phyloP scores from a whole-genome alignment of 345 rosid genomes.

The Euphorbia tirucalli region DNA sequence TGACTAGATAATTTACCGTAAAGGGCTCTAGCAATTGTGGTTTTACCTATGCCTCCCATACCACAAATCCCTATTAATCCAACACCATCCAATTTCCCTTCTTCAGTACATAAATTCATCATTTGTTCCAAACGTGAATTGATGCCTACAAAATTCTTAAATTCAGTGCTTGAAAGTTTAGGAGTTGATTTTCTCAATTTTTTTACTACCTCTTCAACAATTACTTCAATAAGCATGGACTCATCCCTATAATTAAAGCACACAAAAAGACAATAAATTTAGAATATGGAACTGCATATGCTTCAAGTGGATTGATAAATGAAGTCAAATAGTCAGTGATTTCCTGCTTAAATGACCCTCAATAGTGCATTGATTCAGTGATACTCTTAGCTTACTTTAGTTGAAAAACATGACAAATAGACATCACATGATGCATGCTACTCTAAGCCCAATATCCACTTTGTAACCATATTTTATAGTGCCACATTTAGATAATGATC shows the following conservation, averaged over 20 bases:
- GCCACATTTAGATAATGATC: neutral
- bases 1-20: neutral
- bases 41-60: constrained; percentile 22
- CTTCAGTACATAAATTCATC: neutral
- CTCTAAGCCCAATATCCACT: no score
- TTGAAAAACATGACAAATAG: neutral
- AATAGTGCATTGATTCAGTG: neutral
- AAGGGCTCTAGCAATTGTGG: constrained; percentile 13
- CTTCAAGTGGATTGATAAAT: no score
- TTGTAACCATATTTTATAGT: no score
- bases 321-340: neutral
- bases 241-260: constrained; percentile 10
- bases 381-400: neutral
- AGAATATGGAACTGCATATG: neutral
- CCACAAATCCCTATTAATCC: constrained; percentile 14
- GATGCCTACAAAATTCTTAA: constrained; percentile 9
- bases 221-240: constrained; percentile 15
- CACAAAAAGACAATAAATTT: neutral
- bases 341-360: neutral
- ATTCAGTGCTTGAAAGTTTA: neutral
- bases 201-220: neutral
- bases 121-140: constrained; percentile 11
- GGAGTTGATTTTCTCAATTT: constrained; percentile 6
- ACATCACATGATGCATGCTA: neutral
- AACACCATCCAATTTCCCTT: constrained; percentile 1